phyloP scores from a whole-genome alignment of 2,329 filamentous ascomycete species.

The Didymosphaeria variabile region DNA sequence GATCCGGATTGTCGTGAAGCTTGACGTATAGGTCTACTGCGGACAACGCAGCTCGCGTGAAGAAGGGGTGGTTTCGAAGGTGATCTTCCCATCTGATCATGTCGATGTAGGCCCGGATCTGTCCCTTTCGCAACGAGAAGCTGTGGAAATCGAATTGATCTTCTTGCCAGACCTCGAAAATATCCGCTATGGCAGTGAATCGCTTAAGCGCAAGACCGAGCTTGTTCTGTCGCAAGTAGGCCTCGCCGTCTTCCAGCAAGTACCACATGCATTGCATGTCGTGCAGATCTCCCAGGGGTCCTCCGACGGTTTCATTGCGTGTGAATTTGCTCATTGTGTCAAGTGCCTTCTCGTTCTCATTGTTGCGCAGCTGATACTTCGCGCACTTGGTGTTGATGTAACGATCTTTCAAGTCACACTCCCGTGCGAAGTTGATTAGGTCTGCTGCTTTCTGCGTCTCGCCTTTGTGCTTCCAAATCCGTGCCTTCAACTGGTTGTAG shows the following conservation, averaged over 20 bases:
- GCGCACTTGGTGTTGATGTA: slow-evolving; percentile 99
- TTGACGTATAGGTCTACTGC: slow-evolving; percentile 83
- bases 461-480: slow-evolving; percentile 91
- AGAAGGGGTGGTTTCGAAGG: slow-evolving; percentile 92
- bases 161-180: slow-evolving; percentile 97
- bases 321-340: slow-evolving; percentile 95
- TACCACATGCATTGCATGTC: slow-evolving; percentile 99
- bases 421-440: slow-evolving; percentile 86
- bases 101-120: slow-evolving; percentile 92
- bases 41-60: slow-evolving; percentile 80
- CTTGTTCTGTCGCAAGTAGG: slow-evolving; percentile 83
- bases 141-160: slow-evolving; percentile 99
- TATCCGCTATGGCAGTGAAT: slow-evolving; percentile 85
- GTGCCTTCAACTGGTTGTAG: slow-evolving; percentile 92
- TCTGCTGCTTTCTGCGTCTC: slow-evolving; percentile 81
- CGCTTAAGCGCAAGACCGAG: slow-evolving; percentile 89
- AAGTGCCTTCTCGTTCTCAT: slow-evolving; percentile 86
- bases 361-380: slow-evolving; percentile 94
- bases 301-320: slow-evolving; percentile 85
- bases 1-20: slow-evolving; percentile 77
- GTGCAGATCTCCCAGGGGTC: slow-evolving; percentile 86
- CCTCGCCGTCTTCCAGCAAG: slow-evolving; percentile 92
- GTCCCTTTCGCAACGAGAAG: slow-evolving; percentile 96
- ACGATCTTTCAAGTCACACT: slow-evolving; percentile 86
- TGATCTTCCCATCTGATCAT: slow-evolving; percentile 97